Conservation (phyloP, 495 filamentous ascomycete genomes). For the Penicillium angulare region DNA sequence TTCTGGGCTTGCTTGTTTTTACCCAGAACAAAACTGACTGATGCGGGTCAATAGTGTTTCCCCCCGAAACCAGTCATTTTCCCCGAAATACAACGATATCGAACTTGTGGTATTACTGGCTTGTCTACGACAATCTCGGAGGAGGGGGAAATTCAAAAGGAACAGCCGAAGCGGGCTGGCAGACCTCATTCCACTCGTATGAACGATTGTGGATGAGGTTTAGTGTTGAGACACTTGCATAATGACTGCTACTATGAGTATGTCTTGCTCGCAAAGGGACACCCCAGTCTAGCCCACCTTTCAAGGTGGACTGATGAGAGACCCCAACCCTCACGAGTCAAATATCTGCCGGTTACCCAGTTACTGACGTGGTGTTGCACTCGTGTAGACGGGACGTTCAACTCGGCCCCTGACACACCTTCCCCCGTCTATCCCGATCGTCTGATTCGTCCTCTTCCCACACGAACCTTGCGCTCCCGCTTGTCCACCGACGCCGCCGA, state of each 20-base stretch:
- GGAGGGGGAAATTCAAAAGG: conserved; percentile 22
- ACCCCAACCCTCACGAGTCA: conserved; percentile 9
- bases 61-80: background rate
- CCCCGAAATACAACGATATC: conserved; percentile 1
- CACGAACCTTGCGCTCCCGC: conserved; percentile 78
- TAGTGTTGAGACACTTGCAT: conserved; percentile 34
- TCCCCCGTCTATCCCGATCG: conserved; percentile 81
- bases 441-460: conserved; percentile 90
- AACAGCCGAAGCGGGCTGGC: conserved; percentile 11
- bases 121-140: conserved; percentile 9
- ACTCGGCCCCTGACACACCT: conserved; percentile 66
- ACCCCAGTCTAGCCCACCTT: conserved; percentile 10
- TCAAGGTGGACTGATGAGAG: conserved; percentile 2
- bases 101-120: conserved; percentile 9
- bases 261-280: conserved; percentile 34
- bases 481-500: conserved; percentile 81
- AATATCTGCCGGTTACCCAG: conserved; percentile 33
- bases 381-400: conserved; percentile 49
- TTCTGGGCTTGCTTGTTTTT: no score
- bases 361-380: conserved; percentile 41
- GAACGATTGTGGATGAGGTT: conserved; percentile 33
- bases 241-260: conserved; percentile 52
- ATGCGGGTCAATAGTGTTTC: background rate
- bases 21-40: background rate
- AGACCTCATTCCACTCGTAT: conserved; percentile 12